Conservation (phyloP, 306 rosid species). For the Fragaria nilgerrensis region DNA sequence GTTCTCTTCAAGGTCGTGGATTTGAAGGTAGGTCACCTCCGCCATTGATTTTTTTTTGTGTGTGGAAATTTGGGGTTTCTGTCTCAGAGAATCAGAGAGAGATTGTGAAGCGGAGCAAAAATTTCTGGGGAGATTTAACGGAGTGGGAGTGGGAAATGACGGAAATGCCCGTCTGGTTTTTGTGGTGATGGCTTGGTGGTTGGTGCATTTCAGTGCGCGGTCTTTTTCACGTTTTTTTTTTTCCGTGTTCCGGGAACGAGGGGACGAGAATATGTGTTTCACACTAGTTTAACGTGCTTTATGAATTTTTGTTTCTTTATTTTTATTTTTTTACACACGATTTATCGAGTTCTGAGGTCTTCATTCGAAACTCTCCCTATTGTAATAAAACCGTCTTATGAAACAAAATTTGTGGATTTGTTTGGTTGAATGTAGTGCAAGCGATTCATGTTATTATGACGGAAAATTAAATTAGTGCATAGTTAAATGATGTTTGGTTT, state of each 20-base stretch:
- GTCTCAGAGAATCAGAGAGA: background rate
- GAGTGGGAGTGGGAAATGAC: background rate
- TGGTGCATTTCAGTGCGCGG: slow-evolving; percentile 11
- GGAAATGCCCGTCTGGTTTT: background rate
- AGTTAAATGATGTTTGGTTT: too few relatives aligned
- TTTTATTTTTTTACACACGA: too few relatives aligned
- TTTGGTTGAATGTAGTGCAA: too few relatives aligned
- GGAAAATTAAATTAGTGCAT: too few relatives aligned
- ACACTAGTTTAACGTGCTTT: too few relatives aligned
- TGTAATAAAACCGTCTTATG: too few relatives aligned
- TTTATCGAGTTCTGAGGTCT: too few relatives aligned
- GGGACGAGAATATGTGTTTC: background rate
- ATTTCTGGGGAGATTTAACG: background rate
- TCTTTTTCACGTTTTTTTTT: background rate
- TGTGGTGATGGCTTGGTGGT: background rate
- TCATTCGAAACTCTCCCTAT: too few relatives aligned
- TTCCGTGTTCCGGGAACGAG: background rate
- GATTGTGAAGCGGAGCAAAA: background rate
- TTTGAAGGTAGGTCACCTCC: slow-evolving; percentile 35
- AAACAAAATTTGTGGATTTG: too few relatives aligned
- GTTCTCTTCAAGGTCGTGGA: slow-evolving; percentile 39
- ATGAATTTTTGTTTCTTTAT: too few relatives aligned
- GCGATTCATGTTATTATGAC: too few relatives aligned
- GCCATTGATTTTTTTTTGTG: slow-evolving; percentile 37
- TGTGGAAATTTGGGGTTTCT: background rate